Percentiles rank a stretch among this genome's conserved stretches.
phyloP scores from a whole-genome alignment of 257 asterid genomes.

The Haberlea rhodopensis region DNA sequence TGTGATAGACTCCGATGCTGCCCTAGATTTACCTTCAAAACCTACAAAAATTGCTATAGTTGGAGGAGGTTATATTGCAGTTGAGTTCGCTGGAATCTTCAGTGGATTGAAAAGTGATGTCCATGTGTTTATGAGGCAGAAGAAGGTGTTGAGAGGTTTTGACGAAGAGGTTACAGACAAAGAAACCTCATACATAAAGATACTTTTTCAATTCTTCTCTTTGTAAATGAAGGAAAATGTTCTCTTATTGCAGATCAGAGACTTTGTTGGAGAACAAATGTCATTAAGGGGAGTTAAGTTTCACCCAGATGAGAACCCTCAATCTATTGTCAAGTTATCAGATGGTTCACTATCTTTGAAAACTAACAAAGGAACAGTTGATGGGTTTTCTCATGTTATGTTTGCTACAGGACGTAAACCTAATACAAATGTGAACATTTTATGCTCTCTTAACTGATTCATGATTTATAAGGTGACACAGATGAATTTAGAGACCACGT shows the following conservation, averaged over 20 bases:
- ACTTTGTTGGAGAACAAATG: slow-evolving; percentile 92
- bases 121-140: slow-evolving; percentile 92
- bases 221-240: slow-evolving; percentile 19
- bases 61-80: slow-evolving; percentile 98
- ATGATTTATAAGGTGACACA: not conserved
- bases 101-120: slow-evolving; percentile 83
- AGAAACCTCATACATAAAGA: slow-evolving; percentile 10
- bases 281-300: slow-evolving; percentile 79
- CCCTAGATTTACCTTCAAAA: slow-evolving; percentile 84
- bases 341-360: slow-evolving; percentile 78
- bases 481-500: not conserved
- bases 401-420: slow-evolving; percentile 92
- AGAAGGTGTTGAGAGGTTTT: slow-evolving; percentile 85
- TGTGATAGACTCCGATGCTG: slow-evolving; percentile 93
- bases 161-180: slow-evolving; percentile 75
- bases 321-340: slow-evolving; percentile 68
- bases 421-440: slow-evolving; percentile 74
- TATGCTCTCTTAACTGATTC: not conserved
- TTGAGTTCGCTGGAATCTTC: slow-evolving; percentile 98
- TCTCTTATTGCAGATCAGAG: slow-evolving; percentile 65
- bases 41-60: slow-evolving; percentile 87
- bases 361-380: slow-evolving; percentile 83
- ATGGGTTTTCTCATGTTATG: slow-evolving; percentile 91
- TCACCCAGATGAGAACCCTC: slow-evolving; percentile 82
- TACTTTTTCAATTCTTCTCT: slow-evolving; percentile 17